phyloP scores from a whole-genome alignment of 2,329 filamentous ascomycete genomes.

The Bipolaris gigantea region DNA sequence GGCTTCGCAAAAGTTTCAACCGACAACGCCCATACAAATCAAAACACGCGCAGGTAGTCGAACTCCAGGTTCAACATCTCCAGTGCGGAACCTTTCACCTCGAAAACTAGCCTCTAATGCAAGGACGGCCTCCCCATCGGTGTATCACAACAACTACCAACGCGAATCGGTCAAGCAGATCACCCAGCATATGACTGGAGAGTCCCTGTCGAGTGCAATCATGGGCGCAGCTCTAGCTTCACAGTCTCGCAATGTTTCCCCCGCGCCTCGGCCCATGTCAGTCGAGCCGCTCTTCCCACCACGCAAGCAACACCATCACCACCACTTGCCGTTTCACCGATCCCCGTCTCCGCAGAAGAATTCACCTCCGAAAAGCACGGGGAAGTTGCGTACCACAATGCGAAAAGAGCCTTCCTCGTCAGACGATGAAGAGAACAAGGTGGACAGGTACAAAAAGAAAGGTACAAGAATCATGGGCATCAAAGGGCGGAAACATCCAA shows the following conservation, averaged over 20 bases:
- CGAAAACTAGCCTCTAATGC: constrained; percentile 27
- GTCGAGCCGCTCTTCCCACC: constrained; percentile 45
- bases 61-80: constrained; percentile 31
- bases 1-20: constrained; percentile 8
- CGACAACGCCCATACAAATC: constrained; percentile 26
- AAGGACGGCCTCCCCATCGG: constrained; percentile 27
- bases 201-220: constrained; percentile 72
- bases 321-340: constrained; percentile 42
- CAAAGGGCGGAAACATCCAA: constrained; percentile 58
- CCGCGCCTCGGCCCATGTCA: constrained; percentile 35
- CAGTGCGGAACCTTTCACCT: constrained; percentile 26
- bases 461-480: constrained; percentile 59
- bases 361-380: constrained; percentile 46
- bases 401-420: constrained; percentile 54
- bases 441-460: constrained; percentile 55
- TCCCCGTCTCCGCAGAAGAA: constrained; percentile 44
- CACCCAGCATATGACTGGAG: constrained; percentile 58
- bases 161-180: constrained; percentile 43
- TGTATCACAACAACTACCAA: constrained; percentile 47
- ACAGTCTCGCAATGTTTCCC: constrained; percentile 57
- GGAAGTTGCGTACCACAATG: constrained; percentile 66
- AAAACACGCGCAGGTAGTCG: constrained; percentile 40
- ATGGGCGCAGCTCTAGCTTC: constrained; percentile 71
- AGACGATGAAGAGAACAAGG: constrained; percentile 56
- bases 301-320: constrained; percentile 45